Conservation (phyloP, 106 monocot species). For the Acorus gramineus region DNA sequence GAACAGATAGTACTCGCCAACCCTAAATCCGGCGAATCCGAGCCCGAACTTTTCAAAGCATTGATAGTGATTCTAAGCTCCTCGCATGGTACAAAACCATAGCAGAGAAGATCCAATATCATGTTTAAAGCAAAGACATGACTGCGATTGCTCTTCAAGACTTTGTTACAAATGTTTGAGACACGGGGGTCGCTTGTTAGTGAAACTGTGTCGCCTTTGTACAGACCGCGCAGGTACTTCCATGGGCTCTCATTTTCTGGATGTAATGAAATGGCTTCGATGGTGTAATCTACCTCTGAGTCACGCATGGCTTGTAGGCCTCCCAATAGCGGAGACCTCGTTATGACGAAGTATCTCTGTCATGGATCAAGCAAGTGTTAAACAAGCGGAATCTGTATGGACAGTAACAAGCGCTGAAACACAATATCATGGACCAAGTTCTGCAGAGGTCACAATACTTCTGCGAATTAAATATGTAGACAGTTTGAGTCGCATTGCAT, state of each 20-base stretch:
- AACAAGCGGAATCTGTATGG: not conserved
- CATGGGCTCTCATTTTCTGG: conserved; percentile 95
- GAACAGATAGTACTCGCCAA: conserved; percentile 42
- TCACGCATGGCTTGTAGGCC: conserved; percentile 64
- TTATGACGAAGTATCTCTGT: conserved; percentile 90
- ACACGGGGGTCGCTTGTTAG: conserved; percentile 36
- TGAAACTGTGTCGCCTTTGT: conserved; percentile 43
- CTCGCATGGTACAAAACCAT: conserved; percentile 46
- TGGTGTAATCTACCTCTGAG: conserved; percentile 54
- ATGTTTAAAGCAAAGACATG: conserved; percentile 49
- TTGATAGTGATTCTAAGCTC: conserved; percentile 38
- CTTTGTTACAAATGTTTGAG: conserved; percentile 44
- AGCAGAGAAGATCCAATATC: conserved; percentile 67
- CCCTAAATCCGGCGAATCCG: conserved; percentile 19
- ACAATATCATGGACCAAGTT: too few relatives aligned
- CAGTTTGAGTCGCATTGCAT: too few relatives aligned
- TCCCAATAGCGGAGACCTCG: conserved; percentile 67
- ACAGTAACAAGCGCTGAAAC: not conserved
- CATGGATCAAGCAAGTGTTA: conserved; percentile 1
- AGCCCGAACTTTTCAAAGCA: conserved; percentile 10
- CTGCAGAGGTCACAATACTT: too few relatives aligned
- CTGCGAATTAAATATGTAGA: too few relatives aligned
- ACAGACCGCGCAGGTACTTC: conserved; percentile 85
- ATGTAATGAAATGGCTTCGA: conserved; percentile 50
- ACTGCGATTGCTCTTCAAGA: conserved; percentile 33